Base-by-base conservation (phyloP, 2,329 filamentous ascomycete genomes). In the Trichoderma cornu-damae region DNA sequence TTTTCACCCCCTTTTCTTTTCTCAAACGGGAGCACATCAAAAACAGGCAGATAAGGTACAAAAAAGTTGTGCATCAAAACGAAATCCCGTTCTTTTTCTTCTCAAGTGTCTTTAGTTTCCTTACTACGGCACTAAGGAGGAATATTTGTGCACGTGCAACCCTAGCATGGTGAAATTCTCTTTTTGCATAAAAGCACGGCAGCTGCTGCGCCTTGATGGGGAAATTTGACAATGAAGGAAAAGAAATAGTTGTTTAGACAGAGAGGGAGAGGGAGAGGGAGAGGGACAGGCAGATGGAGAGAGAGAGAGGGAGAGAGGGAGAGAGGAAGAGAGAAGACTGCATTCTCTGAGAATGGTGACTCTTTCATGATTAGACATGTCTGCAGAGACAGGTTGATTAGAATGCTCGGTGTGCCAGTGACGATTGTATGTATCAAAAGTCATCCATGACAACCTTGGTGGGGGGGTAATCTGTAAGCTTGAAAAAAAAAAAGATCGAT, bases 381-480 rank as follows among this genome's bases (percentile, higher is more conserved):
- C 30, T 40, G 52, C 34, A 38, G 40, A 54, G 34, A 40, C 16
- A 54, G 34, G 32, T 12, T 32, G 24, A n/a, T 20, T 37, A 22
- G 24, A 40, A 48, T 48, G 52, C 52, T 56, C 52, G n/a, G 26
- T 32, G 8, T 52, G 49, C 52, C 52, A 54, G 51, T 54, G 51
- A 54, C 51, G 11, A 14, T 46, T 37, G 12, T 14, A 35, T 54
- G 14, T 20, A 20, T 28, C 20, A 35, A 28, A 54, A 43, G 40
- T 28, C 51, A 53, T 53, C 50, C 37, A 46, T 54, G 51, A 54
- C 51, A 54, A 43, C 30, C 40, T 28, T n/a, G n/a, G n/a, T n/a
- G n/a, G n/a, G n/a, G n/a, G 9, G 5, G 20, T 35, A 12, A 16
- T 46, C 37, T 52, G 37, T 35, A 30, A 54, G 51, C 38, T 26